Percentiles rank a stretch among this genome's conserved stretches.
Evolutionary conservation across 352 stramenopile genomes (phyloP).

Genomic region (Phytophthora kernoviae): DNA sequence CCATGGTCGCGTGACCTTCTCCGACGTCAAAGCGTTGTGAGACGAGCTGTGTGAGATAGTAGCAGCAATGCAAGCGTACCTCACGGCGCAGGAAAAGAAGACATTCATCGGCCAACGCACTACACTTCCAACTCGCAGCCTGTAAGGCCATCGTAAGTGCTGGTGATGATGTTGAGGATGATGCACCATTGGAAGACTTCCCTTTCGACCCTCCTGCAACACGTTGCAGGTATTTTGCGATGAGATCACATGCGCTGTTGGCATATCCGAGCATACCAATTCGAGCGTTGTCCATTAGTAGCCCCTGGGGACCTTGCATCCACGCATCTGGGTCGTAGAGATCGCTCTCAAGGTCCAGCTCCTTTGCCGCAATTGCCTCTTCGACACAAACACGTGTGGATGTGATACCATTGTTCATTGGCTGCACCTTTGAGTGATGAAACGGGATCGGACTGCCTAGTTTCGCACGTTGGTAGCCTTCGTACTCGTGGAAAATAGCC

Average conservation of each 20-base stretch:
- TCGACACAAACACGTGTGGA: constrained; percentile 24
- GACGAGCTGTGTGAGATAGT: constrained; percentile 76
- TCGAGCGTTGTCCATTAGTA: constrained; percentile 77
- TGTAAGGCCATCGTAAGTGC: constrained; percentile 48
- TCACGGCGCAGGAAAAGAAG: constrained; percentile 82
- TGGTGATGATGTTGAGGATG: constrained; percentile 29
- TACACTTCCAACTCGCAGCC: constrained; percentile 71
- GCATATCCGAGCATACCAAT: constrained; percentile 82
- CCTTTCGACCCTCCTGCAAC: constrained; percentile 23
- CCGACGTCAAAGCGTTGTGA: constrained; percentile 65
- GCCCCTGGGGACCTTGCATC: constrained; percentile 45
- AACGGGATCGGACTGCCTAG: constrained; percentile 58
- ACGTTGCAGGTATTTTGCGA: constrained; percentile 55
- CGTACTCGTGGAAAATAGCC: constrained; percentile 67
- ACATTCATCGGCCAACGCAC: constrained; percentile 73
- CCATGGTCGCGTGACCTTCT: constrained; percentile 64
- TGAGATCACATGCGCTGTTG: constrained; percentile 77
- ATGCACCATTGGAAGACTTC: constrained; percentile 15
- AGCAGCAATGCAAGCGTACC: constrained; percentile 76
- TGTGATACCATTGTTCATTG: constrained; percentile 1
- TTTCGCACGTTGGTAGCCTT: constrained; percentile 67
- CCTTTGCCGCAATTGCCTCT: constrained; percentile 55
- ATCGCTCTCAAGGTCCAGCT: constrained; percentile 68
- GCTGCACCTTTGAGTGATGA: constrained; percentile 50
- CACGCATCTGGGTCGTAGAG: constrained; percentile 65